These are phyloP conservation scores for Discostella pseudostelligera DNA, from an alignment of 108 stramenopile species.

Conservation along the genomic window DNA sequence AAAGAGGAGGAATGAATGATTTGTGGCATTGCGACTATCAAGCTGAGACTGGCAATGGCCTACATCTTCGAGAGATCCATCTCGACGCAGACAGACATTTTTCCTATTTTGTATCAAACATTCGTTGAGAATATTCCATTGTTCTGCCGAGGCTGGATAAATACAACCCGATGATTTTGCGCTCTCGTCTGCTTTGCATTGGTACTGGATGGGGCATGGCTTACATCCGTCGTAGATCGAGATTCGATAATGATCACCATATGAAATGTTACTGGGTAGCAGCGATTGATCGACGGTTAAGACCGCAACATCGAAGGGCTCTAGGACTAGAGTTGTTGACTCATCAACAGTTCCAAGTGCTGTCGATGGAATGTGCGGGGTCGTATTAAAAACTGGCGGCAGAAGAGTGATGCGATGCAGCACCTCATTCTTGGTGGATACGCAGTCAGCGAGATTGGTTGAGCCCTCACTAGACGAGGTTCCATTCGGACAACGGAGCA, in stretches of 20 bases:
- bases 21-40: background rate
- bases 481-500: constrained; percentile 81
- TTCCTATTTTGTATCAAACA: constrained; percentile 52
- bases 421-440: constrained; percentile 42
- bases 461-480: constrained; percentile 49
- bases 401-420: constrained; percentile 37
- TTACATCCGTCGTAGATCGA: constrained; percentile 77
- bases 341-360: constrained; percentile 32
- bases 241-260: constrained; percentile 76
- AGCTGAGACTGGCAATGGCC: constrained; percentile 29
- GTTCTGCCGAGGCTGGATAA: constrained; percentile 28
- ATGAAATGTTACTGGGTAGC: constrained; percentile 71
- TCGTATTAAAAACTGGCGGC: constrained; percentile 7
- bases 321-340: constrained; percentile 49
- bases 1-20: constrained; percentile 33
- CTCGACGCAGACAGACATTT: constrained; percentile 41
- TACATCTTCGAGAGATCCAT: constrained; percentile 42
- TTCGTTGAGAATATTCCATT: constrained; percentile 37
- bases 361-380: constrained; percentile 16
- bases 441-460: constrained; percentile 55
- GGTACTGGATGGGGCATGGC: constrained; percentile 80
- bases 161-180: constrained; percentile 16
- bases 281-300: constrained; percentile 65
- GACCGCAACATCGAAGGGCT: constrained; percentile 67
- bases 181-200: constrained; percentile 43